Evolutionary conservation across 1,139 yeast species (phyloP).

Genomic region (Sugiyamaella pinicola): DNA sequence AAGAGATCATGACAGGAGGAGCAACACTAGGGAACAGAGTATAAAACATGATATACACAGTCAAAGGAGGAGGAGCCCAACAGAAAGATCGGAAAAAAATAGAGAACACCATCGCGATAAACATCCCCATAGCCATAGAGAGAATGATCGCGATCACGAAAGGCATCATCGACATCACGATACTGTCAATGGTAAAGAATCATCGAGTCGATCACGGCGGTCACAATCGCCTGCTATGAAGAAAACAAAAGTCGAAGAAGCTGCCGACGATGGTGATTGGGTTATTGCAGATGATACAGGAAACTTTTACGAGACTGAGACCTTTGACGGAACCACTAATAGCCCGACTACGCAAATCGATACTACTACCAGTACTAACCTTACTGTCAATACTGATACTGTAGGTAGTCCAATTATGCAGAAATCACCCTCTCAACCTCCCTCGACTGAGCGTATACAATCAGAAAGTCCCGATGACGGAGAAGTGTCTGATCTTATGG

Average conservation of each 20-base stretch:
- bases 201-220: neutral
- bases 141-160: conserved; percentile 18
- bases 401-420: too few species aligned
- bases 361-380: too few species aligned
- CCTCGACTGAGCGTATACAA: neutral
- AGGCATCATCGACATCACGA: conserved; percentile 16
- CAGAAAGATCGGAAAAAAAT: too few species aligned
- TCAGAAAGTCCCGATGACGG: conserved; percentile 16
- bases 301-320: conserved; percentile 21
- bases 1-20: neutral
- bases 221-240: neutral
- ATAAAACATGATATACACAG: too few species aligned
- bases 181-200: neutral
- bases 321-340: neutral
- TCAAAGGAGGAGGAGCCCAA: too few species aligned
- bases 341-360: too few species aligned
- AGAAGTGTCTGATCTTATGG: conserved; percentile 11
- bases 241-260: conserved; percentile 17
- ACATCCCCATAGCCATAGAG: conserved; percentile 21
- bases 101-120: neutral
- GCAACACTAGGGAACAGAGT: neutral
- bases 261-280: conserved; percentile 36
- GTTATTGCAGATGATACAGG: conserved; percentile 33
- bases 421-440: neutral
- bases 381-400: too few species aligned